Percentiles rank a stretch among this genome's conserved stretches.
phyloP scores from a whole-genome alignment of 2,329 filamentous ascomycete species.

The Neofusicoccum umdonicola region DNA sequence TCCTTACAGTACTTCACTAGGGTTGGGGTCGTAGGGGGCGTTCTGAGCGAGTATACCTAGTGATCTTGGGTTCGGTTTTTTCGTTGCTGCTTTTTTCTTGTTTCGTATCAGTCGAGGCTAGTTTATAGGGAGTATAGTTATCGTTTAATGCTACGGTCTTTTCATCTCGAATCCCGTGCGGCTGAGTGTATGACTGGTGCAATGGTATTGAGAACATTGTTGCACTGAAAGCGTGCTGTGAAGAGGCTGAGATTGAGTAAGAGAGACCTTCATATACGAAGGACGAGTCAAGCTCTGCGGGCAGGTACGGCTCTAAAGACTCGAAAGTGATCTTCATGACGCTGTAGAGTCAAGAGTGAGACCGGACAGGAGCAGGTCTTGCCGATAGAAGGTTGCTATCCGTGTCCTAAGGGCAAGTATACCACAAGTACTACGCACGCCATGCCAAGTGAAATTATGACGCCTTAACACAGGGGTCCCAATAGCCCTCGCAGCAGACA shows the following conservation, averaged over 20 bases:
- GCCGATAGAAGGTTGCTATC: background rate
- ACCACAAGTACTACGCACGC: no score
- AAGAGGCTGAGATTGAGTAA: background rate
- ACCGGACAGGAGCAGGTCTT: background rate
- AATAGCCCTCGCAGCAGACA: background rate
- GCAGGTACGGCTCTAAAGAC: background rate
- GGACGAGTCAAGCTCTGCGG: background rate
- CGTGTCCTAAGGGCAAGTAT: background rate
- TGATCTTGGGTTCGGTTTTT: background rate
- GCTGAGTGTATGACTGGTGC: no score
- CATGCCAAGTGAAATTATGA: no score
- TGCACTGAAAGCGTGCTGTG: no score
- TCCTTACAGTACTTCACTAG: background rate
- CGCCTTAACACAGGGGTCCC: no score
- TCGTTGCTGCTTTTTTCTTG: background rate
- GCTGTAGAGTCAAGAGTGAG: background rate
- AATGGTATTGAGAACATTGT: no score
- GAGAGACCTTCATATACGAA: no score
- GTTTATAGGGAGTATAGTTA: background rate
- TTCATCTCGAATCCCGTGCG: background rate
- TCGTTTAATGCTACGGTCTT: slow-evolving; percentile 6
- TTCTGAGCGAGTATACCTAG: slow-evolving; percentile 8
- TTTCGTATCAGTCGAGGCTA: background rate
- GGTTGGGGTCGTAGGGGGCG: background rate
- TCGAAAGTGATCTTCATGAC: background rate